Base-by-base conservation (phyloP, 164 flowering plant species). In the Nymphaea thermarum region DNA sequence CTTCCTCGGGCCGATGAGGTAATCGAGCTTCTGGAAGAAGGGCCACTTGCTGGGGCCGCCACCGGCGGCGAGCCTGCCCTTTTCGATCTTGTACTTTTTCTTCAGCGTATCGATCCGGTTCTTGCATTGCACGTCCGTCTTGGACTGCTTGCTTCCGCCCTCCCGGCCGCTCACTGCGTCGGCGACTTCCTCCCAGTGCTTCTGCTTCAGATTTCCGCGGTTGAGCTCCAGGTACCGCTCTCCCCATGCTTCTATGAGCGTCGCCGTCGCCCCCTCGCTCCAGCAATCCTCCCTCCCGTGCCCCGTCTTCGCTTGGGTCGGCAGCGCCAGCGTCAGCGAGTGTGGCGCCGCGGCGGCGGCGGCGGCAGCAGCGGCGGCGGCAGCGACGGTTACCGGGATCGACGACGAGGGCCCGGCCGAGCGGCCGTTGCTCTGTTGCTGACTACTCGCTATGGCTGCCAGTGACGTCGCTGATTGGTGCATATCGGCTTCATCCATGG, bases 161-260 rank as follows among this genome's bases (percentile, higher is more conserved):
- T 83, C 90, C 3, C 87, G 72, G 71, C 86, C 71, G 72, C 82
- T 74, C n/a, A 89, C 98, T 10, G 85, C 78, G n/a, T 85, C 94
- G 0, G 96, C 90, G 0, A 91, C 96, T 5, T 91, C 94, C 68
- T 83, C 82, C 98, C 98, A 91, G 75, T 91, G 93, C 73, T 86
- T 79, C 78, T 91, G 93, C 80, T 85, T 89, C 75, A 91, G 70
- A 65, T 87, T 89, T 11, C 96, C 96, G 8, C 98, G 68, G 79
- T 84, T 87, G 67, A 87, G 78, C 65, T 88, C 92, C 67, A 89
- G 60, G 67, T 86, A 91, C 64, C 98, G 69, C 66, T 91, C 98
- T 0, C 94, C 98, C 98, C 98, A 91, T 2, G 98, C 98, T 18
- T 87, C 94, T 55, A 91, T 88, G 45, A 91, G 75, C 44, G 83